Evolutionary conservation across 371 early-diverging fungal species (phyloP).

Genomic region (Mucor racemosus): DNA sequence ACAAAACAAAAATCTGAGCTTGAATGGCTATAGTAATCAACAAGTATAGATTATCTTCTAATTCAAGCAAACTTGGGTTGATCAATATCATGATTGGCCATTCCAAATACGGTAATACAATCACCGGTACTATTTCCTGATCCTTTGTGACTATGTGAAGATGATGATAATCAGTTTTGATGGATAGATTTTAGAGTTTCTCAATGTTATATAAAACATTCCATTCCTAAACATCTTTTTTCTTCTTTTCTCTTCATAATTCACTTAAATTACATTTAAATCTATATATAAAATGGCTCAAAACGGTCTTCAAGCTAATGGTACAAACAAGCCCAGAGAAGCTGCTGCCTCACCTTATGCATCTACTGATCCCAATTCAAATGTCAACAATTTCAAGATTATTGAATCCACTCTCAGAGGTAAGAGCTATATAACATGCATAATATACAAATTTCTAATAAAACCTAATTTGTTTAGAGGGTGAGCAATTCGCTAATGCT

Average conservation of each 20-base stretch:
- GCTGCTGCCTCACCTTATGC: slow-evolving; percentile 59
- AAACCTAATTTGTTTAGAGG: slow-evolving; percentile 62
- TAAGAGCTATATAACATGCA: slow-evolving; percentile 25
- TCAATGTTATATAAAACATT: slow-evolving; percentile 10
- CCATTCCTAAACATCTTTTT: not conserved
- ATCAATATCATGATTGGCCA: not conserved
- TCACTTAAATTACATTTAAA: not conserved
- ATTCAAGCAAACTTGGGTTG: slow-evolving; percentile 8
- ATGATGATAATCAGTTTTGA: slow-evolving; percentile 23
- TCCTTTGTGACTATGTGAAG: slow-evolving; percentile 19
- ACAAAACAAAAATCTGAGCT: slow-evolving; percentile 1
- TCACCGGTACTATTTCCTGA: not conserved
- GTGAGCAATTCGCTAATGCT: slow-evolving; percentile 98
- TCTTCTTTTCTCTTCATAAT: not conserved
- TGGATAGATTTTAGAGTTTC: slow-evolving; percentile 12
- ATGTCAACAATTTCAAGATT: slow-evolving; percentile 90
- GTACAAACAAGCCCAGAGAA: slow-evolving; percentile 28
- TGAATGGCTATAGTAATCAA: not conserved
- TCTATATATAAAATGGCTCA: slow-evolving; percentile 14
- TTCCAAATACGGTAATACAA: slow-evolving; percentile 7
- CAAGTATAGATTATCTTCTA: not conserved
- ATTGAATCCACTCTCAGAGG: slow-evolving; percentile 95
- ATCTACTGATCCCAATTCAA: slow-evolving; percentile 79
- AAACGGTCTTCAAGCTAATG: slow-evolving; percentile 25
- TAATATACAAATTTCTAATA: not conserved